Percentiles rank a stretch among this genome's conserved stretches.
Conservation (phyloP, 768 basidiomycete species). For the Lactarius indigo region DNA sequence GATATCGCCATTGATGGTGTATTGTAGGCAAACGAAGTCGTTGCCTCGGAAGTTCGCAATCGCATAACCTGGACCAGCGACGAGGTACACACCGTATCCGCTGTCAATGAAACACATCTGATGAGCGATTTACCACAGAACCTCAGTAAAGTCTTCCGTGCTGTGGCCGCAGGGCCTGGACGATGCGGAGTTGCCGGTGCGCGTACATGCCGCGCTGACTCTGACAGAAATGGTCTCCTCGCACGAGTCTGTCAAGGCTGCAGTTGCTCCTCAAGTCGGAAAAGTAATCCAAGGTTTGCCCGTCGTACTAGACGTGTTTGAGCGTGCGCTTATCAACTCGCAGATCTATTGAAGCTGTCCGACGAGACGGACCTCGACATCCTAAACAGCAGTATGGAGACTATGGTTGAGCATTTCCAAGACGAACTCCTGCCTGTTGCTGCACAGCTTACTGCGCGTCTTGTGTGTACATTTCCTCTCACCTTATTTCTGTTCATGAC, state of each 20-base stretch:
- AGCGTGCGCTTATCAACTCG: background rate
- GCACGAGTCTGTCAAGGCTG: constrained; percentile 62
- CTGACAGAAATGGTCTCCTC: constrained; percentile 70
- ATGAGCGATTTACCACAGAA: constrained; percentile 40
- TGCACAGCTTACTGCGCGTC: constrained; percentile 68
- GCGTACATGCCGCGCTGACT: constrained; percentile 78
- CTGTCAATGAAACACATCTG: background rate
- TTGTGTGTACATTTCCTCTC: constrained; percentile 46
- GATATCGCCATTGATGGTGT: background rate
- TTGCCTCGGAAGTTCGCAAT: constrained; percentile 68
- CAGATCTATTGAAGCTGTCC: constrained; percentile 84
- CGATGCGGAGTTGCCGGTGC: constrained; percentile 77
- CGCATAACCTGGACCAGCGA: constrained; percentile 64
- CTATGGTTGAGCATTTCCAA: constrained; percentile 83
- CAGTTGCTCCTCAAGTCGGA: constrained; percentile 72
- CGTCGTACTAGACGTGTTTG: background rate
- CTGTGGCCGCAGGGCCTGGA: constrained; percentile 66
- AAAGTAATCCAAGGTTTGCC: constrained; percentile 78
- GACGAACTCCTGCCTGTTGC: constrained; percentile 83
- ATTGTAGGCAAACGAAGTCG: constrained; percentile 73
- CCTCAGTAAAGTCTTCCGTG: constrained; percentile 59
- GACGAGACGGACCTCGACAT: constrained; percentile 89
- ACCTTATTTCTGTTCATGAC: constrained; percentile 6
- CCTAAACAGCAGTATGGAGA: constrained; percentile 77
- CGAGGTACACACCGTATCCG: constrained; percentile 43